These are phyloP conservation scores for Arachnopeziza araneosa DNA, from an alignment of 2,329 filamentous ascomycete species.

Conservation along the genomic window DNA sequence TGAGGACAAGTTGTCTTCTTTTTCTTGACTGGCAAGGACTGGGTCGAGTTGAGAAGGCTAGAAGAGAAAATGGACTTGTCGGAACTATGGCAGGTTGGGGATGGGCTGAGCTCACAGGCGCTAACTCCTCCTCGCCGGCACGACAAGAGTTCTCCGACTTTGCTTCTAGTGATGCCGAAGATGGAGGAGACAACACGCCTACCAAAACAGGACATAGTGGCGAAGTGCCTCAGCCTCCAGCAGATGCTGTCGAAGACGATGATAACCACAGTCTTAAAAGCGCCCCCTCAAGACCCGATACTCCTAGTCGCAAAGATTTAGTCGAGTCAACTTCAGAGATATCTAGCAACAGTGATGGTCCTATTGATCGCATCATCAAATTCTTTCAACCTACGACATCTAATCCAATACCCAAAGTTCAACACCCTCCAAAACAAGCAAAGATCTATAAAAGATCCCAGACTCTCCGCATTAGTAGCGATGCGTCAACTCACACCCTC, in stretches of 20 bases:
- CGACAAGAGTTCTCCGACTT: constrained; percentile 20
- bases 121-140: constrained; percentile 40
- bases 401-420: constrained; percentile 42
- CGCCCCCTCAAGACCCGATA: neutral
- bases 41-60: constrained; percentile 87
- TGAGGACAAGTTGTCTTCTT: constrained; percentile 90
- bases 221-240: constrained; percentile 66
- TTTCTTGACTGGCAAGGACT: constrained; percentile 96
- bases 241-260: constrained; percentile 61
- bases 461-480: constrained; percentile 51
- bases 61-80: constrained; percentile 84
- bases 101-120: constrained; percentile 82
- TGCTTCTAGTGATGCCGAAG: constrained; percentile 20
- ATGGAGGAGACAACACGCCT: constrained; percentile 35
- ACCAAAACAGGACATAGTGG: constrained; percentile 35
- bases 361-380: constrained; percentile 50
- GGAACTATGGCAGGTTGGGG: constrained; percentile 92
- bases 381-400: constrained; percentile 60
- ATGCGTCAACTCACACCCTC: constrained; percentile 14
- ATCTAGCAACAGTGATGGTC: constrained; percentile 38
- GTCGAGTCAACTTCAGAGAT: constrained; percentile 21
- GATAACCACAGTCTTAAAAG: constrained; percentile 53
- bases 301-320: constrained; percentile 3
- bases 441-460: constrained; percentile 75
- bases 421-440: constrained; percentile 52